Evolutionary conservation across 139 green algal species (phyloP).

Genomic region (Astrephomene gubernaculifera): DNA sequence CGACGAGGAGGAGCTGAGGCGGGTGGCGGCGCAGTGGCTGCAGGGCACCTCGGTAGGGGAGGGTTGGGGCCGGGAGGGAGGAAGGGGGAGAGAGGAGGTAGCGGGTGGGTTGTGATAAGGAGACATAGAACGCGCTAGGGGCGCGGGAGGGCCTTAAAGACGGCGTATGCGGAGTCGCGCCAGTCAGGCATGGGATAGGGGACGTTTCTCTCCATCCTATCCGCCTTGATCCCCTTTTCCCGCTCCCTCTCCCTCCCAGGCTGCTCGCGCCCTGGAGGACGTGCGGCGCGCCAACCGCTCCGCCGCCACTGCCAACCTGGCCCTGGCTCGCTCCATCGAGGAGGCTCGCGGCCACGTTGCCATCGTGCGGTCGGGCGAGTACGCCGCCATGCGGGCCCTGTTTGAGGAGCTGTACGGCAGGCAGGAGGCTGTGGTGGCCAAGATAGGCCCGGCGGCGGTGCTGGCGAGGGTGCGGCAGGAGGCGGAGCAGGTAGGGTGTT

Average conservation of each 20-base stretch:
- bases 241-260: conserved; percentile 15
- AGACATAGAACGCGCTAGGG: too few relatives aligned
- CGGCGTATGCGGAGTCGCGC: too few relatives aligned
- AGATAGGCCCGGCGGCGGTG: conserved; percentile 40
- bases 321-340: conserved; percentile 60
- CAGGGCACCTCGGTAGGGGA: conserved; percentile 18
- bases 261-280: conserved; percentile 56
- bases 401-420: conserved; percentile 67
- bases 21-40: conserved; percentile 41
- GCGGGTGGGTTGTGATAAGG: too few relatives aligned
- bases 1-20: conserved; percentile 54
- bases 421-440: conserved; percentile 60
- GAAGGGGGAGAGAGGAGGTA: too few relatives aligned
- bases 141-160: too few relatives aligned
- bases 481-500: conserved; percentile 57
- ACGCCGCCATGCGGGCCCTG: conserved; percentile 54
- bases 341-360: conserved; percentile 75
- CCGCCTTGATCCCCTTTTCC: too few relatives aligned
- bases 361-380: conserved; percentile 72
- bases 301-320: conserved; percentile 63
- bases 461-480: conserved; percentile 58
- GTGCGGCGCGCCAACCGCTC: conserved; percentile 56
- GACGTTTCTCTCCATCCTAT: too few relatives aligned
- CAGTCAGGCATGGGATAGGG: too few relatives aligned
- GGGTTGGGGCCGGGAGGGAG: background rate